phyloP scores from a whole-genome alignment of 2,329 filamentous ascomycete genomes.

The Colletotrichum horii region DNA sequence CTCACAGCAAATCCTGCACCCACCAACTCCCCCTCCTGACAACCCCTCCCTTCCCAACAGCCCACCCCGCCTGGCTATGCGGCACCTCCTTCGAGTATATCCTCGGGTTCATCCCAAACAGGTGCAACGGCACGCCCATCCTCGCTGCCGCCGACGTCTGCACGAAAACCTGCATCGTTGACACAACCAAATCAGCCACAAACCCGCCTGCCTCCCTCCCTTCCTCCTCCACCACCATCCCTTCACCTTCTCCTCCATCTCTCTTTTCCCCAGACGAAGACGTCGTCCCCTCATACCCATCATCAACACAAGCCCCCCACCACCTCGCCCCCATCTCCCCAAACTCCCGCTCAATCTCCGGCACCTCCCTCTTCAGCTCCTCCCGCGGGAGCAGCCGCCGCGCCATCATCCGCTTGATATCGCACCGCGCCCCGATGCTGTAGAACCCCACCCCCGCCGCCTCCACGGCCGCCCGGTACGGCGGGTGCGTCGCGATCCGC shows the following conservation, averaged over 20 bases:
- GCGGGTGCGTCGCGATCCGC: constrained; percentile 46
- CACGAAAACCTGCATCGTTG: constrained; percentile 29
- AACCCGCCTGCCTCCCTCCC: constrained; percentile 7
- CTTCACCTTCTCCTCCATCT: neutral
- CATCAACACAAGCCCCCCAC: constrained; percentile 24
- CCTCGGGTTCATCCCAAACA: constrained; percentile 67
- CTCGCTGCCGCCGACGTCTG: constrained; percentile 50
- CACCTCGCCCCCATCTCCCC: constrained; percentile 24
- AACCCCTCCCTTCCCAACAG: neutral
- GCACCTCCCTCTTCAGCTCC: constrained; percentile 20
- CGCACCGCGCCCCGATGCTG: constrained; percentile 42
- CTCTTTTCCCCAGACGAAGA: neutral
- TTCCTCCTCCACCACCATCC: neutral
- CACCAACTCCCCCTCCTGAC: constrained; percentile 9
- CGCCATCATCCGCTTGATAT: constrained; percentile 25
- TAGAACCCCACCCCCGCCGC: constrained; percentile 44
- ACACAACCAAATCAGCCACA: constrained; percentile 30
- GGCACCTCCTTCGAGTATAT: constrained; percentile 10
- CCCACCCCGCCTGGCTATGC: constrained; percentile 15
- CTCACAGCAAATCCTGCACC: constrained; percentile 13
- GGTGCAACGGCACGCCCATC: constrained; percentile 63
- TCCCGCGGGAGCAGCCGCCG: constrained; percentile 12
- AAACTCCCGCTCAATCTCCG: constrained; percentile 11
- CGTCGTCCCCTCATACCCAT: neutral
- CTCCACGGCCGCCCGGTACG: constrained; percentile 43